Evolutionary conservation across 192 early-diverging fungal species (phyloP), one percentile per base, ranked within the genome.

Genomic region (Thoreauomyces humboldtii): DNA sequence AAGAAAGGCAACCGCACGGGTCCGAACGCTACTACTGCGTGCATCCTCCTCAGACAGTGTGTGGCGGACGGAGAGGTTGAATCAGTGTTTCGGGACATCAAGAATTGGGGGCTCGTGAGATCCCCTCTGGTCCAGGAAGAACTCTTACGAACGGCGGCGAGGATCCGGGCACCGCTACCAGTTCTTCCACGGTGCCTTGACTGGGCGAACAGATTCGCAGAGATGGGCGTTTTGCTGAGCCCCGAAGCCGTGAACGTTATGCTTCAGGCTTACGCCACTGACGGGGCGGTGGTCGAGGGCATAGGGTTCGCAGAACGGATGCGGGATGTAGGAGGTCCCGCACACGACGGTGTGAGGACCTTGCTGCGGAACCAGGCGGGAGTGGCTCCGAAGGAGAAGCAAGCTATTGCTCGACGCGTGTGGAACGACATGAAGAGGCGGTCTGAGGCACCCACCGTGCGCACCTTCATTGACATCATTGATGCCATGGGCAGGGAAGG

Each of bases 181-280:
- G 25, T n/a, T 1, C 57, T 68, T 4, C 47, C 65, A 3, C 19
- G 35, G 27, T 34, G n/a, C 35, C 46, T 68, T 12, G 65, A 68
- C 27, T 68, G 65, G 65, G 57, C 57, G 3, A 58, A 68, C 55
- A 42, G 65, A 5, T 38, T 33, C 27, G 56, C 43, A 21, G 58
- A 19, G 5, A 42, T 59, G 9, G 58, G 58, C 31, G 57, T 68
- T 3, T 58, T 58, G 0, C 28, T 68, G 19, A 34, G n/a, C 25
- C 28, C 33, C n/a, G 33, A 59, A 44, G 55, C 65, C 44, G 43
- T 48, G 5, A 51, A 43, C 7, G 29, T 68, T 1, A 33, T 68
- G 0, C 42, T 68, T n/a, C 29, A 59, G 27, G 57, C 55, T 2
- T 59, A 60, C 45, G 36, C 33, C 25, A 29, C 17, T 2, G 33